Evolutionary conservation across 179 eudicot genomes (phyloP).

Genomic region (Pouteria campechiana): DNA sequence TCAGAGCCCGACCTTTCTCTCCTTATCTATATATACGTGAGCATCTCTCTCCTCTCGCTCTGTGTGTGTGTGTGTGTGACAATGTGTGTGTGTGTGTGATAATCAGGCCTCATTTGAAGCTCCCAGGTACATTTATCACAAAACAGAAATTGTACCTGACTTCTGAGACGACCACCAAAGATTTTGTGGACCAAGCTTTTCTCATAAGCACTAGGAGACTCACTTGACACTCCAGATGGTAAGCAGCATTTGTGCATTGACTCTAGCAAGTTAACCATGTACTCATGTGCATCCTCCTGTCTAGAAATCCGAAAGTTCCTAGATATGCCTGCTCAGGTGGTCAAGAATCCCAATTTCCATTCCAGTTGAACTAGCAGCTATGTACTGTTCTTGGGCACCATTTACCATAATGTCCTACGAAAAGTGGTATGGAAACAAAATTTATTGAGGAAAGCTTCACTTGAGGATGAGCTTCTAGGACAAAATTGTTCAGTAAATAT

Average conservation of each 20-base stretch:
- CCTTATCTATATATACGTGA: too few species aligned
- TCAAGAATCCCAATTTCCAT: conserved; percentile 42
- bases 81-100: too few species aligned
- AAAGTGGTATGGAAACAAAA: too few species aligned
- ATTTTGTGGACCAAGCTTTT: conserved; percentile 92
- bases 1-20: too few species aligned
- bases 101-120: background rate
- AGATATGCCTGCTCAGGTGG: conserved; percentile 59
- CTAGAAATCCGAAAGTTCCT: conserved; percentile 75
- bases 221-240: conserved; percentile 84
- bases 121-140: background rate
- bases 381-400: too few species aligned
- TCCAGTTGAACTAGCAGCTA: too few species aligned
- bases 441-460: too few species aligned
- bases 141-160: conserved; percentile 46
- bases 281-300: conserved; percentile 99
- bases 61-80: too few species aligned
- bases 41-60: too few species aligned
- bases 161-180: conserved; percentile 89
- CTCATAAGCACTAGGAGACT: conserved; percentile 90
- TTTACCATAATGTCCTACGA: too few species aligned
- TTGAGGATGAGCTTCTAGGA: too few species aligned
- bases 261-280: conserved; percentile 90
- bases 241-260: conserved; percentile 97
- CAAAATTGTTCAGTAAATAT: too few species aligned